phyloP scores from a whole-genome alignment of 1,284 basidiomycete species.

The Coriolopsis trogii region DNA sequence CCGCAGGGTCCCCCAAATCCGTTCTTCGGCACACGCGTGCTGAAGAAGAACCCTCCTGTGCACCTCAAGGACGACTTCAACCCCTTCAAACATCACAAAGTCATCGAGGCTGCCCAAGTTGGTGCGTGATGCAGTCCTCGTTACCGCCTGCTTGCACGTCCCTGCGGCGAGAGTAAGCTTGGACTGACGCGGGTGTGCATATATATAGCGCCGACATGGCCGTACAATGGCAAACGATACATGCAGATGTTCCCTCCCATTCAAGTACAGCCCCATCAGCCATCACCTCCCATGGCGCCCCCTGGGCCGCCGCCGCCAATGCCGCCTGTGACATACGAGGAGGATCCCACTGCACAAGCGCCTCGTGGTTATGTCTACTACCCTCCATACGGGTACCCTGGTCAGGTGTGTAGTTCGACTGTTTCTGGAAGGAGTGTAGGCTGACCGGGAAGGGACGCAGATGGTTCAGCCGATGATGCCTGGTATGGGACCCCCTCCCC shows the following conservation, averaged over 20 bases:
- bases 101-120: constrained; percentile 72
- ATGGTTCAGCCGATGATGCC: constrained; percentile 71
- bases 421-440: constrained; percentile 19
- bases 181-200: constrained; percentile 3
- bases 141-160: not conserved
- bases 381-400: constrained; percentile 72
- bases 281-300: constrained; percentile 66
- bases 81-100: constrained; percentile 87
- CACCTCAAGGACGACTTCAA: constrained; percentile 95
- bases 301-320: constrained; percentile 69
- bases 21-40: constrained; percentile 83
- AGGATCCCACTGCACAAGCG: constrained; percentile 61
- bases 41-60: constrained; percentile 73
- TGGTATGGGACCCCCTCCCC: constrained; percentile 76
- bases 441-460: constrained; percentile 11
- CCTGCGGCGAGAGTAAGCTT: not conserved
- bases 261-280: constrained; percentile 52
- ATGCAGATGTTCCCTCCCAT: constrained; percentile 72
- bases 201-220: constrained; percentile 74
- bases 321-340: constrained; percentile 74
- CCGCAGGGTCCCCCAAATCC: constrained; percentile 61
- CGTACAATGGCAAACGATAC: constrained; percentile 87
- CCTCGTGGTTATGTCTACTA: constrained; percentile 73
- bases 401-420: constrained; percentile 51
- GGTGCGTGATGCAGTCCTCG: constrained; percentile 49